phyloP scores from a whole-genome alignment of 345 rosid species.

The Eucalyptus erythrocorys region DNA sequence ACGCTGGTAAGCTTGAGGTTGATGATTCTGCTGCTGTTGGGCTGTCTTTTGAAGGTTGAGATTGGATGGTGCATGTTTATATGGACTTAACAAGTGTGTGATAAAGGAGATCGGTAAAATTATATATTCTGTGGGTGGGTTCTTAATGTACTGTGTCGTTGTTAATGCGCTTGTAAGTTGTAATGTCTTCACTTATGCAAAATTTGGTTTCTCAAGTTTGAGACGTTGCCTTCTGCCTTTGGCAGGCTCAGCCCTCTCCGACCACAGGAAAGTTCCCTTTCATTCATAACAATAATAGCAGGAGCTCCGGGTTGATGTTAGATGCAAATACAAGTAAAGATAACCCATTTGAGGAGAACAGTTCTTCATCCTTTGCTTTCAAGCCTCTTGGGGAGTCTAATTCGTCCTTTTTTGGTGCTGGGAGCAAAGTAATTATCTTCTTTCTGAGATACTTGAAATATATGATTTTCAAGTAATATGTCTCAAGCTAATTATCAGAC shows the following conservation, averaged over 20 bases:
- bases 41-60: background rate
- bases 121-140: background rate
- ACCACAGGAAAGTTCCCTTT: conserved; percentile 81
- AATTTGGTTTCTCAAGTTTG: background rate
- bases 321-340: conserved; percentile 47
- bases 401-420: conserved; percentile 38
- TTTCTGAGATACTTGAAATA: background rate
- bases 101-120: background rate
- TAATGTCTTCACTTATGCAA: background rate
- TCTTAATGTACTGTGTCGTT: background rate
- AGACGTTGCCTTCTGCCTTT: background rate
- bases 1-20: conserved; percentile 36
- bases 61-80: background rate
- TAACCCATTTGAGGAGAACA: conserved; percentile 42
- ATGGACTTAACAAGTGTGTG: background rate
- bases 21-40: background rate
- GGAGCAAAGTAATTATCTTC: conserved; percentile 27
- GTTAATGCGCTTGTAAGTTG: background rate
- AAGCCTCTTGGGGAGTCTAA: conserved; percentile 43
- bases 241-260: conserved; percentile 89
- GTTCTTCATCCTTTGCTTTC: conserved; percentile 64
- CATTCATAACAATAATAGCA: conserved; percentile 25
- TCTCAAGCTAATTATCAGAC: background rate
- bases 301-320: conserved; percentile 11
- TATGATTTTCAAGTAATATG: background rate